Conservation (phyloP, 2,329 filamentous ascomycete species). For the Huntiella abstrusa region DNA sequence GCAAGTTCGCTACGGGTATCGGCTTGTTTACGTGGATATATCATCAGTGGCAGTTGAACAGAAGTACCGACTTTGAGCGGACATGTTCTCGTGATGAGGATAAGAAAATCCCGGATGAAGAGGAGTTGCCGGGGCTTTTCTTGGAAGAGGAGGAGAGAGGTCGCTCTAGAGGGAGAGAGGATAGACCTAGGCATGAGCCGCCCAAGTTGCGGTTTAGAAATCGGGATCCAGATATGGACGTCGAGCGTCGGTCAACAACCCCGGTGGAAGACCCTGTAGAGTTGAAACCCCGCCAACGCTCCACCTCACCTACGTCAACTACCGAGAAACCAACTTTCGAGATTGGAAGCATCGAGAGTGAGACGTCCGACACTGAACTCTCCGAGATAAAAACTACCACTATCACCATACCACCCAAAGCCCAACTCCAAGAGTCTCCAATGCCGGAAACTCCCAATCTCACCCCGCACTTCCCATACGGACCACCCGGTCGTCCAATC, state of each 20-base stretch:
- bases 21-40: slow-evolving; percentile 7
- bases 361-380: background rate
- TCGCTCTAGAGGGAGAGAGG: background rate
- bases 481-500: too few species aligned
- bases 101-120: background rate
- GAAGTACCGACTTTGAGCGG: background rate
- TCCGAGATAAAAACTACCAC: too few species aligned
- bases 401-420: too few species aligned
- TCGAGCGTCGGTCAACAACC: background rate
- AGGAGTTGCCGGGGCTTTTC: background rate
- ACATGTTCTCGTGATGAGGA: background rate
- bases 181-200: background rate
- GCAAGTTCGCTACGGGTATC: slow-evolving; percentile 5
- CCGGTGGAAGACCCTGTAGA: background rate
- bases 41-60: slow-evolving; percentile 8
- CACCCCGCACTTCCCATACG: too few species aligned
- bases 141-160: background rate
- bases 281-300: background rate
- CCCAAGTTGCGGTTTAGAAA: background rate
- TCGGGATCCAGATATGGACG: background rate
- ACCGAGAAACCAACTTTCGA: background rate
- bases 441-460: too few species aligned
- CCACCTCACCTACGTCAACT: background rate
- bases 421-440: too few species aligned
- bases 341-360: background rate